Base-by-base conservation (phyloP, 768 basidiomycete genomes). In the Tricholoma saponaceum region DNA sequence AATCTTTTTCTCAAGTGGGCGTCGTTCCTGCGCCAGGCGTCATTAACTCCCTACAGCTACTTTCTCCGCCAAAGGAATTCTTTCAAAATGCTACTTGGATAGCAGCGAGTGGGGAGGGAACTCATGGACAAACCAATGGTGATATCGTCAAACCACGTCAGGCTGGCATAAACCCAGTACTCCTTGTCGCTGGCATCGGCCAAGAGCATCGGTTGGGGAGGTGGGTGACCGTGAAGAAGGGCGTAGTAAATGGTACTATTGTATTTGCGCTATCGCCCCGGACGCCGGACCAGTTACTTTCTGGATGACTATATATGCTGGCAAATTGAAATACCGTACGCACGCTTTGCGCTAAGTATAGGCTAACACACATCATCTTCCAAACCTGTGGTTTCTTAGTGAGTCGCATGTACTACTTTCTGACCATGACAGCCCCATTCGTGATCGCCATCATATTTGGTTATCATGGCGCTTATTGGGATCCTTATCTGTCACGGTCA, bases 161-260 rank as follows among this genome's bases (percentile, higher is more conserved):
- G 54, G 60, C 63, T 56, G 61, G 46, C 12, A 62, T 46, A 52
- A 69, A 1, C 63, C 67, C 75, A 2, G 66, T 83, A 53, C 72
- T 95, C 55, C 68, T 99, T 33, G 83, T 93, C 14, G 94, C 86
- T 5, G 92, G 88, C 9, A 68, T 93, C 16, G 91, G 90, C 2
- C 90, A 95, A 68, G 97, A 99, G 69, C 91, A 89, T 67, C 82
- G 91, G 57, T 69, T 96, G 33, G 96, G 97, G 2, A 79, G 97
- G 60, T 99, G 97, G 96, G 70, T 93, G 66, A 81, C 76, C 50
- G 66, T 90, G 57, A 90, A 89, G 68, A 86, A 85, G 28, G 89
- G 89, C 1, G 84, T 80, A 0, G 77, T 79, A 62, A 97, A 96
- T 71, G 84, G 87, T 6, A 81, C 89, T 1, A 64, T 90, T 28